Conservation (phyloP, 176 grass and related monocot genomes). For the Musa schizocarpa region DNA sequence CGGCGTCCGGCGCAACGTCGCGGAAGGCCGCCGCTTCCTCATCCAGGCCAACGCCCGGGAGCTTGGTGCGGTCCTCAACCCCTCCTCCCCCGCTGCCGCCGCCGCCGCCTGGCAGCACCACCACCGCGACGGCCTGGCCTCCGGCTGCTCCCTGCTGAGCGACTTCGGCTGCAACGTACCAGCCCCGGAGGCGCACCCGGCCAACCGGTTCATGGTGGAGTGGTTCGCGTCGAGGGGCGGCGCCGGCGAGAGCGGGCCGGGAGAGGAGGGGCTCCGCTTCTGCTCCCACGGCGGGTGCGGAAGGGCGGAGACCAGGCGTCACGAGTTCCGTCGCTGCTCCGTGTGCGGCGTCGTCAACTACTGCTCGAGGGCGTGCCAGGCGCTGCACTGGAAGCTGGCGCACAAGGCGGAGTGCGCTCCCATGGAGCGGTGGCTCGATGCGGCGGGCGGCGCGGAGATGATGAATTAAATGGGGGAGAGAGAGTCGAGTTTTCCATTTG, state of each 20-base stretch:
- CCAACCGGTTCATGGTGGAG: slow-evolving; percentile 47
- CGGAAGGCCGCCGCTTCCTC: slow-evolving; percentile 33
- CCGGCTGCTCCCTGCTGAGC: slow-evolving; percentile 7
- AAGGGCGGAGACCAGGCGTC: slow-evolving; percentile 36
- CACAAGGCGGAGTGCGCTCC: no score
- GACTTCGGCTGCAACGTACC: slow-evolving; percentile 13
- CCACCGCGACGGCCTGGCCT: not conserved
- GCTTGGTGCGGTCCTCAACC: slow-evolving; percentile 1
- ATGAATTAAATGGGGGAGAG: no score
- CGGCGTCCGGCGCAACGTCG: no score
- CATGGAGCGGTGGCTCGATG: no score
- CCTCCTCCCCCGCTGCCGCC: not conserved
- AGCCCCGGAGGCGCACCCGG: not conserved
- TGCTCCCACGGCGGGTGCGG: slow-evolving; percentile 46
- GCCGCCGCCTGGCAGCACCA: not conserved
- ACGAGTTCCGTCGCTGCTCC: slow-evolving; percentile 37
- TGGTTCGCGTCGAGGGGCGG: not conserved
- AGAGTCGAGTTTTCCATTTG: no score
- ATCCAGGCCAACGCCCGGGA: slow-evolving; percentile 38
- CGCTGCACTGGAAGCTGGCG: no score
- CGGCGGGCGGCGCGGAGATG: no score
- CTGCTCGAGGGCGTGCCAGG: no score
- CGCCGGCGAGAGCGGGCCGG: no score
- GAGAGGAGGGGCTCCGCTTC: not conserved
- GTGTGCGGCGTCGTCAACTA: no score